Conservation (phyloP, 352 stramenopile genomes). For the Halophytophthora polymorphica region DNA sequence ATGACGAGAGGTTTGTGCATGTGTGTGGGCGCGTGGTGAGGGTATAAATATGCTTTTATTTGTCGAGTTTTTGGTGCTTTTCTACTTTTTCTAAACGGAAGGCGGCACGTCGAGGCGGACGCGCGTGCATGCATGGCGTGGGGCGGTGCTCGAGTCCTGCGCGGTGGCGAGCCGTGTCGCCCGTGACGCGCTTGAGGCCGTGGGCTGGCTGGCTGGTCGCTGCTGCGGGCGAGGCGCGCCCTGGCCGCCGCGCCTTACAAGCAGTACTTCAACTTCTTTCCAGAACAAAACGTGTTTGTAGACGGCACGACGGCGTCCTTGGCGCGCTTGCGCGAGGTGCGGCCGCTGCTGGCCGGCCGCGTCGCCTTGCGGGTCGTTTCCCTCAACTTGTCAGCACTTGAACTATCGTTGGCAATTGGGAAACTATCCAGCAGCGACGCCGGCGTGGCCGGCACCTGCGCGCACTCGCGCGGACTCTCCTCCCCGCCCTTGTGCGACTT, state of each 20-base stretch:
- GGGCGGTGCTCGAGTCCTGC: too few relatives aligned
- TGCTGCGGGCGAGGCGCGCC: constrained; percentile 15
- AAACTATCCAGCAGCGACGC: constrained; percentile 48
- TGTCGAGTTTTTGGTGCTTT: constrained; percentile 51
- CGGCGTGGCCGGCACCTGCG: constrained; percentile 34
- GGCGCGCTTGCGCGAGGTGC: constrained; percentile 41
- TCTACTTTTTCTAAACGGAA: constrained; percentile 66
- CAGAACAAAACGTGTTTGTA: constrained; percentile 51
- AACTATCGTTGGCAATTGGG: constrained; percentile 64
- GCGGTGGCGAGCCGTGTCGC: constrained; percentile 11
- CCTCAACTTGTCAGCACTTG: constrained; percentile 77
- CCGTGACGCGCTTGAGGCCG: constrained; percentile 8
- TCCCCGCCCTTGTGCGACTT: constrained; percentile 48
- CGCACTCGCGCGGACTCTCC: constrained; percentile 48
- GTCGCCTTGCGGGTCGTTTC: constrained; percentile 30
- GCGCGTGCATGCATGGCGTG: too few relatives aligned
- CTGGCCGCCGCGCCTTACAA: constrained; percentile 35
- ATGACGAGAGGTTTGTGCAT: background rate
- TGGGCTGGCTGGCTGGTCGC: constrained; percentile 6
- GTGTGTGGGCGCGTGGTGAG: constrained; percentile 9
- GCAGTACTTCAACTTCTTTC: constrained; percentile 62
- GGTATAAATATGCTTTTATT: constrained; percentile 63
- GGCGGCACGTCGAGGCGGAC: constrained; percentile 8
- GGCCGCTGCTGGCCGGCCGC: constrained; percentile 21
- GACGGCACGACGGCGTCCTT: constrained; percentile 23